These are phyloP conservation scores for Hanseniaspora vineae DNA, from an alignment of 805 yeast genomes.

Conservation along the genomic window DNA sequence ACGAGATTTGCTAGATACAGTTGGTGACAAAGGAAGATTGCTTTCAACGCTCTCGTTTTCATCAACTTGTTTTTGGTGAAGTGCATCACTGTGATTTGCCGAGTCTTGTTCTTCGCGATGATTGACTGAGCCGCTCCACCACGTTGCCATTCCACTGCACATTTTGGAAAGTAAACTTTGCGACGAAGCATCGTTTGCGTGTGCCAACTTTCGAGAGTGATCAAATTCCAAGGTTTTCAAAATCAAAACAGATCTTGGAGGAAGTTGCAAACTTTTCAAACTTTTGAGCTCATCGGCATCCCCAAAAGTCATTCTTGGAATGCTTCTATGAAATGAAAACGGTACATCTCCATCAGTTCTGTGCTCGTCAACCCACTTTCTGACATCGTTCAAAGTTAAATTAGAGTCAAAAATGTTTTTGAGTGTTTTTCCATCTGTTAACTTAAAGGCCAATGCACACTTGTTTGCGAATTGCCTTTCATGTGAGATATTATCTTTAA, in stretches of 20 bases:
- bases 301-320: conserved; percentile 52
- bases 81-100: not conserved
- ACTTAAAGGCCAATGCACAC: conserved; percentile 43
- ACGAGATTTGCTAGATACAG: conserved; percentile 18
- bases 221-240: conserved; percentile 43
- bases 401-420: conserved; percentile 35
- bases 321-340: conserved; percentile 33
- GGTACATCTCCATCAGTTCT: conserved; percentile 36
- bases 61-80: conserved; percentile 3
- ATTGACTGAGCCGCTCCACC: conserved; percentile 17
- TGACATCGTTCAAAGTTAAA: conserved; percentile 41
- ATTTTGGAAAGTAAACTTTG: conserved; percentile 23
- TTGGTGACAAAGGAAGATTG: conserved; percentile 11
- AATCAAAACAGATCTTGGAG: conserved; percentile 64
- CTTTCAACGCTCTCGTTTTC: conserved; percentile 19
- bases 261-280: conserved; percentile 41
- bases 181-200: conserved; percentile 10
- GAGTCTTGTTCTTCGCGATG: no score
- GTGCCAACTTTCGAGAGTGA: conserved; percentile 12
- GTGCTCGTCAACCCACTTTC: conserved; percentile 38
- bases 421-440: conserved; percentile 53
- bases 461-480: conserved; percentile 4
- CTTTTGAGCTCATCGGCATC: conserved; percentile 47
- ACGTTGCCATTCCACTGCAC: conserved; percentile 22
- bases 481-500: conserved; percentile 4